Conservation (phyloP, 805 yeast species). For the Cyberlindnera veronae region DNA sequence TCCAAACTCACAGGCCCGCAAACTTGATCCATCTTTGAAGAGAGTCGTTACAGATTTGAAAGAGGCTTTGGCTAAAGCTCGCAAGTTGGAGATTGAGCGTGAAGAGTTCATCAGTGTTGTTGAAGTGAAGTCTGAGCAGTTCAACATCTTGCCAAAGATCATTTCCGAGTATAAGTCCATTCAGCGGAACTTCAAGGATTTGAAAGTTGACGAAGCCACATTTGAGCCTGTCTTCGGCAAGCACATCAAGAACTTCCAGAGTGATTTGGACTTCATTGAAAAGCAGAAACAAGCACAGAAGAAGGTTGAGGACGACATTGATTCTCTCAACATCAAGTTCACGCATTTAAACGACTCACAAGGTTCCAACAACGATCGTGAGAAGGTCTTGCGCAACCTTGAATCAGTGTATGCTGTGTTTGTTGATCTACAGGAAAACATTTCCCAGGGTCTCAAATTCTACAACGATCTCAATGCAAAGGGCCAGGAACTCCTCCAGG, state of each 20-base stretch:
- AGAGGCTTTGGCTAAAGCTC: slow-evolving; percentile 27
- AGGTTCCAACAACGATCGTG: slow-evolving; percentile 31
- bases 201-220: slow-evolving; percentile 27
- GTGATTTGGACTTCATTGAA: slow-evolving; percentile 47
- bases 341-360: slow-evolving; percentile 13
- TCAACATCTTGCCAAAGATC: slow-evolving; percentile 50
- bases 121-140: slow-evolving; percentile 42
- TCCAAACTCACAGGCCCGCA: slow-evolving; percentile 31
- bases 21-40: slow-evolving; percentile 33
- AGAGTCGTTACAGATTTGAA: slow-evolving; percentile 35
- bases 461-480: slow-evolving; percentile 58
- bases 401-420: slow-evolving; percentile 28
- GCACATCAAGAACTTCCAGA: slow-evolving; percentile 45
- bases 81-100: slow-evolving; percentile 38
- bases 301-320: slow-evolving; percentile 37
- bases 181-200: slow-evolving; percentile 17
- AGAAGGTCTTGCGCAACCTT: slow-evolving; percentile 46
- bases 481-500: slow-evolving; percentile 41
- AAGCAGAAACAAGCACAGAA: slow-evolving; percentile 37
- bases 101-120: slow-evolving; percentile 38
- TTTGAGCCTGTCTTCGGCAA: slow-evolving; percentile 40
- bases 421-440: slow-evolving; percentile 53
- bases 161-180: slow-evolving; percentile 42
- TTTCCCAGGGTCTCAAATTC: slow-evolving; percentile 67
- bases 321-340: slow-evolving; percentile 31